These are phyloP conservation scores for Fusarium mundagurra DNA, from an alignment of 2,329 filamentous ascomycete species.

Conservation along the genomic window DNA sequence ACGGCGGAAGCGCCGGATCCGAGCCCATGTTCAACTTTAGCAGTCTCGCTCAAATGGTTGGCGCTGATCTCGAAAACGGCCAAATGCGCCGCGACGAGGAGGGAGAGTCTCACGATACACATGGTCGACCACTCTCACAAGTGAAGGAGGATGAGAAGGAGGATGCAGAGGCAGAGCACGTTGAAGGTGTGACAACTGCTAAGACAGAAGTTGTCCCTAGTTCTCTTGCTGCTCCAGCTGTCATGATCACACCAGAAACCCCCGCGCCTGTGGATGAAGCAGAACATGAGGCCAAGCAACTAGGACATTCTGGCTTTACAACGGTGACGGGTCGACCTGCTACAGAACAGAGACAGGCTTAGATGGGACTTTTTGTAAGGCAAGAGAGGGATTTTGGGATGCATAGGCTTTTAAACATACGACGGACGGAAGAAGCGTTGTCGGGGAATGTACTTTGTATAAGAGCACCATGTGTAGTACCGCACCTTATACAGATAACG, in stretches of 20 bases:
- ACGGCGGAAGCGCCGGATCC: slow-evolving; percentile 59
- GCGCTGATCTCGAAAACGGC: slow-evolving; percentile 65
- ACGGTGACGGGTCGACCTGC: slow-evolving; percentile 35
- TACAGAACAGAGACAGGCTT: not conserved
- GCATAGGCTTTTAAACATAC: not conserved
- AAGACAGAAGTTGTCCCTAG: slow-evolving; percentile 1
- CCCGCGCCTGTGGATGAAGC: slow-evolving; percentile 50
- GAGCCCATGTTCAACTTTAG: slow-evolving; percentile 94
- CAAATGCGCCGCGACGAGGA: slow-evolving; percentile 47
- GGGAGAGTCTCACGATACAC: slow-evolving; percentile 35
- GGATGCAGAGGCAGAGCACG: slow-evolving; percentile 46
- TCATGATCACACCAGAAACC: slow-evolving; percentile 62
- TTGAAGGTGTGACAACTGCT: slow-evolving; percentile 34
- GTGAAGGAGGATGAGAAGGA: slow-evolving; percentile 52
- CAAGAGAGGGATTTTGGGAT: slow-evolving; percentile 30
- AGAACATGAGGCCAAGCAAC: slow-evolving; percentile 54
- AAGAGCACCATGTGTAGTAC: slow-evolving; percentile 25
- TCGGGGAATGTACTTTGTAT: slow-evolving; percentile 41
- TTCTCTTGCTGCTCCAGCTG: slow-evolving; percentile 49
- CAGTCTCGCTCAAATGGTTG: slow-evolving; percentile 86
- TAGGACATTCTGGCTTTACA: slow-evolving; percentile 52
- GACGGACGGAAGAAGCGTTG: not conserved
- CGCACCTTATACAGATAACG: slow-evolving; percentile 14
- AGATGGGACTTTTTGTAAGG: slow-evolving; percentile 35
- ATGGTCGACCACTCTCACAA: slow-evolving; percentile 48